Evolutionary conservation across 345 rosid species (phyloP).

Genomic region (Lepidium didymum): DNA sequence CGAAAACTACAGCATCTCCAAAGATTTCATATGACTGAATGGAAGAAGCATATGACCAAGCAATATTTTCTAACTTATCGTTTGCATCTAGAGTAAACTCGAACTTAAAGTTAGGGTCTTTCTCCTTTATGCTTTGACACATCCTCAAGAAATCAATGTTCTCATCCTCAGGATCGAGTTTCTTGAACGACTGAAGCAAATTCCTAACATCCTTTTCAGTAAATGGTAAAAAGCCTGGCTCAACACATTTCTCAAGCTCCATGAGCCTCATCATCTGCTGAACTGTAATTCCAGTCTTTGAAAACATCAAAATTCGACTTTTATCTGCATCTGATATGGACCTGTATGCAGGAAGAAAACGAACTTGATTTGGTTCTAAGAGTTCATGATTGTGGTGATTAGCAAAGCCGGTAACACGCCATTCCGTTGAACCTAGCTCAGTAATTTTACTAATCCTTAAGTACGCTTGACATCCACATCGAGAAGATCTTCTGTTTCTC

Average conservation of each 20-base stretch:
- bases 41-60: constrained; percentile 93
- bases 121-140: constrained; percentile 87
- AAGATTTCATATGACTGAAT: constrained; percentile 74
- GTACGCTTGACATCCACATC: constrained; percentile 94
- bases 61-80: constrained; percentile 69
- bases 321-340: constrained; percentile 88
- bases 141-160: constrained; percentile 78
- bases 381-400: constrained; percentile 93
- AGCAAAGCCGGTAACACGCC: constrained; percentile 92
- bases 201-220: constrained; percentile 98
- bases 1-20: constrained; percentile 94
- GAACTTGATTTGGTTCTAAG: constrained; percentile 83
- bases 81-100: constrained; percentile 66
- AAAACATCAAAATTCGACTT: constrained; percentile 91
- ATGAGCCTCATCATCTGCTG: constrained; percentile 99
- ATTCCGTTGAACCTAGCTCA: constrained; percentile 68
- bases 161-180: constrained; percentile 81
- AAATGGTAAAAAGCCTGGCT: constrained; percentile 89
- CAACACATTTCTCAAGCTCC: constrained; percentile 97
- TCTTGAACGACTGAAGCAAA: constrained; percentile 85
- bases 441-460: constrained; percentile 73
- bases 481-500: constrained; percentile 81
- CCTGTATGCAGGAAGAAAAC: constrained; percentile 93
- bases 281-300: constrained; percentile 89
- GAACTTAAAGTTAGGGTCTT: constrained; percentile 83